phyloP scores from a whole-genome alignment of 768 basidiomycete genomes.

The Melanogaster broomeanus region DNA sequence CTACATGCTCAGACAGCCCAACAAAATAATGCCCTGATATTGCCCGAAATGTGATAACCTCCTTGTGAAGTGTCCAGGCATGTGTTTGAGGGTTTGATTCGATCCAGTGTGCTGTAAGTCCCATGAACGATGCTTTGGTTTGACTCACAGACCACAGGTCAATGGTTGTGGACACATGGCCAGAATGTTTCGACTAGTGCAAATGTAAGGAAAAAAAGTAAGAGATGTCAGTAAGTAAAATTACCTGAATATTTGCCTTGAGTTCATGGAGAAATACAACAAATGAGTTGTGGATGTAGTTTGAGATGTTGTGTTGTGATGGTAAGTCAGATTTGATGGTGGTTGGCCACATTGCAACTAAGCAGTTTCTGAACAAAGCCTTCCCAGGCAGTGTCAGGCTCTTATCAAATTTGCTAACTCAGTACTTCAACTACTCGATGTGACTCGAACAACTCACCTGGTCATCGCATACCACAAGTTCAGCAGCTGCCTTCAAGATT shows the following conservation, averaged over 20 bases:
- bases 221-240: too few species aligned
- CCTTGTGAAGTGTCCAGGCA: slow-evolving; percentile 23
- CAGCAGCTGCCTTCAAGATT: slow-evolving; percentile 11
- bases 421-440: too few species aligned
- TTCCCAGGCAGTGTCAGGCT: slow-evolving; percentile 17
- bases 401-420: background rate
- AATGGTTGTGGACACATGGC: slow-evolving; percentile 11
- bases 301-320: slow-evolving; percentile 9
- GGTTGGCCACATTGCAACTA: slow-evolving; percentile 18
- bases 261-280: slow-evolving; percentile 2
- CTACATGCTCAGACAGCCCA: slow-evolving; percentile 17
- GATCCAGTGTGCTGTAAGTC: slow-evolving; percentile 18
- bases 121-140: slow-evolving; percentile 24
- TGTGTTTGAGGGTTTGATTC: background rate
- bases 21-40: slow-evolving; percentile 26
- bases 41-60: slow-evolving; percentile 24
- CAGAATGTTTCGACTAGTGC: background rate
- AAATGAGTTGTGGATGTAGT: slow-evolving; percentile 19
- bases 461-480: slow-evolving; percentile 16
- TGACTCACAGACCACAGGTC: slow-evolving; percentile 20
- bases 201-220: too few species aligned
- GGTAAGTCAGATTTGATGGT: slow-evolving; percentile 13
- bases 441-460: slow-evolving; percentile 7
- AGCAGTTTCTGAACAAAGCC: slow-evolving; percentile 11
- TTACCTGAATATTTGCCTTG: slow-evolving; percentile 7